A percentile compares a stretch with the other conserved stretches of the same genome.
These are phyloP conservation scores for Conticribra weissflogii DNA, from an alignment of 108 stramenopile genomes.

Conservation along the genomic window DNA sequence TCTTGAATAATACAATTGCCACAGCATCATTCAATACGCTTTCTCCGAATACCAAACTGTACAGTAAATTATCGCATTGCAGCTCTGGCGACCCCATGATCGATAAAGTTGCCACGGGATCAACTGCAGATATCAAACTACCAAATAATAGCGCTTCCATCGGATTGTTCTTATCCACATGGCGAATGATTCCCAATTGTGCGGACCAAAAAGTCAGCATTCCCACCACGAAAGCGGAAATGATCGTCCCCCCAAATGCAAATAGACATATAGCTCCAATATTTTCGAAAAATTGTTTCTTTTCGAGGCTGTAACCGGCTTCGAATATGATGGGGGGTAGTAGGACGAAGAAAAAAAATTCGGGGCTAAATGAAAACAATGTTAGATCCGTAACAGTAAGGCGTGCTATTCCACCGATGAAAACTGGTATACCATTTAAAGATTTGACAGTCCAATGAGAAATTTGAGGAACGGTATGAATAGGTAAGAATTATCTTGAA, in stretches of 20 bases:
- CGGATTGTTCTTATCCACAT: conserved; percentile 86
- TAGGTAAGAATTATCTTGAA: no score
- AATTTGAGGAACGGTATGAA: no score
- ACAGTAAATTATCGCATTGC: conserved; percentile 92
- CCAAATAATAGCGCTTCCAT: conserved; percentile 97
- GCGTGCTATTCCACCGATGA: conserved; percentile 78
- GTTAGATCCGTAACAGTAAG: conserved; percentile 65
- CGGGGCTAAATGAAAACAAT: conserved; percentile 84
- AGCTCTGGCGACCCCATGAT: conserved; percentile 84
- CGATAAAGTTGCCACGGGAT: conserved; percentile 96
- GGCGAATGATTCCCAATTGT: conserved; percentile 65
- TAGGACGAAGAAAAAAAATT: conserved; percentile 96
- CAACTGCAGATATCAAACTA: conserved; percentile 92
- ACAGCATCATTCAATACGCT: conserved; percentile 97
- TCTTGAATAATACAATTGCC: conserved; percentile 96
- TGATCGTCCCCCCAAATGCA: conserved; percentile 94
- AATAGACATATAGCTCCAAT: conserved; percentile 91
- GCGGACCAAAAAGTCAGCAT: conserved; percentile 78
- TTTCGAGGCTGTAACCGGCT: conserved; percentile 92
- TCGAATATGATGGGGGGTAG: conserved; percentile 99
- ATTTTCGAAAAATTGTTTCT: conserved; percentile 94
- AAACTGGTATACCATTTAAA: no score
- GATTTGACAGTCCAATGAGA: no score
- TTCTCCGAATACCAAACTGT: conserved; percentile 97
- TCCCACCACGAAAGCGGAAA: conserved; percentile 95